phyloP scores from a whole-genome alignment of 441 rosid species.

The Populus hybrid region DNA sequence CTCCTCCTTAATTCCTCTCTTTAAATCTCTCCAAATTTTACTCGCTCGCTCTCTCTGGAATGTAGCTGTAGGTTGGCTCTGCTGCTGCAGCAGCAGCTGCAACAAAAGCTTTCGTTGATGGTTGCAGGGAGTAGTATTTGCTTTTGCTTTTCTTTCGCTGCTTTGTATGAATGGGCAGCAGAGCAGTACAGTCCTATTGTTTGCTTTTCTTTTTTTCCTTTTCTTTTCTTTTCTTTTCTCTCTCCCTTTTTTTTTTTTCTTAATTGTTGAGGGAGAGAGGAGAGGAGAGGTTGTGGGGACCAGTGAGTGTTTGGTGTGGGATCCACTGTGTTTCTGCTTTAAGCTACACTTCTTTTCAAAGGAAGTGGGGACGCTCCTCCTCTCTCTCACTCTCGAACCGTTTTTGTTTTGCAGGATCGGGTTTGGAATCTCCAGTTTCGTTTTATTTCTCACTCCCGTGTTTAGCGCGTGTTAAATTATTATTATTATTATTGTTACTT shows the following conservation, averaged over 20 bases:
- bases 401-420: neutral
- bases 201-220: neutral
- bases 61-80: conserved; percentile 6
- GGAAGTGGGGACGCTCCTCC: conserved; percentile 23
- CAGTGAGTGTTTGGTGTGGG: conserved; percentile 9
- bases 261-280: neutral
- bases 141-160: conserved; percentile 21
- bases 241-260: no score
- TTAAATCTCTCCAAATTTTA: neutral
- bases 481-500: no score
- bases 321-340: conserved; percentile 45
- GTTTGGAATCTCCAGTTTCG: neutral
- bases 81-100: neutral
- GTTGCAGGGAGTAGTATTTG: conserved; percentile 25
- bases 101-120: conserved; percentile 17
- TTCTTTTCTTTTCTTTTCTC: no score
- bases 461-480: neutral
- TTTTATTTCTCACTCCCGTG: neutral
- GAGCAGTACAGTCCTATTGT: neutral
- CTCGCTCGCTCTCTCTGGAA: conserved; percentile 10
- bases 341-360: conserved; percentile 38
- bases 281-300: conserved; percentile 16
- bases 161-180: conserved; percentile 23
- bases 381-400: no score
- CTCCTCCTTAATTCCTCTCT: no score